Evolutionary conservation across 495 filamentous ascomycete species (phyloP), one percentile per base, ranked within the genome.

Genomic region (Tuber melanosporum): DNA sequence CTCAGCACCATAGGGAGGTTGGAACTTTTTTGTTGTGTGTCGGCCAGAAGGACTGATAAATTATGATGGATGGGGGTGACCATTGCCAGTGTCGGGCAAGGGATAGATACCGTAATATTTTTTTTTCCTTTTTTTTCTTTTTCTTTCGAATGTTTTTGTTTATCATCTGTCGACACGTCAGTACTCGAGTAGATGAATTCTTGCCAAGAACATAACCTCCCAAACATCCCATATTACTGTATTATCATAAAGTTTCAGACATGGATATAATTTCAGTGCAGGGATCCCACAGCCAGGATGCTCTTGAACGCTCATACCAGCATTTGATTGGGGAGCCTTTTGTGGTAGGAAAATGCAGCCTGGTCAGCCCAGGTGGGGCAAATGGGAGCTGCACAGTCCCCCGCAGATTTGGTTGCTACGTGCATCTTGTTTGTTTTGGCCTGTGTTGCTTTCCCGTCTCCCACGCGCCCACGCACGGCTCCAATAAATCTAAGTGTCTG

Each of bases 81-180:
- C 3, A 36, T 66, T 6, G 26, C 57, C 57, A 36, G n/a, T 66
- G 26, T 66, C n/a, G 26, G 32, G 57, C 57, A 36, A 17, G 57
- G 26, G 57, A 36, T 36, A 26, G 12, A n/a, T 32, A 32, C n/a
- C 10, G n/a, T 62, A 22, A 22, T 26, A 57, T 57, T 19, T 39
- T 47, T 42, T 47, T 73, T 22, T 42, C 41, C 52, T 62, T 17
- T 26, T 78, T 75, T 70, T 14, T 15, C 1, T 10, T 70, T 8
- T 71, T 71, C 42, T 66, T 36, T 39, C 22, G 45, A 36, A 22
- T 78, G 10, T 49, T 44, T 74, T 75, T 75, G 46, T 74, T 71
- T 32, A 36, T 36, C 57, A 14, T 32, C 57, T 32, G 26, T 26
- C 26, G 57, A 66, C 57, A 66, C 26, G 26, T 36, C 57, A 32